phyloP scores from a whole-genome alignment of 108 stramenopile species.

The Licmophora abbreviata region DNA sequence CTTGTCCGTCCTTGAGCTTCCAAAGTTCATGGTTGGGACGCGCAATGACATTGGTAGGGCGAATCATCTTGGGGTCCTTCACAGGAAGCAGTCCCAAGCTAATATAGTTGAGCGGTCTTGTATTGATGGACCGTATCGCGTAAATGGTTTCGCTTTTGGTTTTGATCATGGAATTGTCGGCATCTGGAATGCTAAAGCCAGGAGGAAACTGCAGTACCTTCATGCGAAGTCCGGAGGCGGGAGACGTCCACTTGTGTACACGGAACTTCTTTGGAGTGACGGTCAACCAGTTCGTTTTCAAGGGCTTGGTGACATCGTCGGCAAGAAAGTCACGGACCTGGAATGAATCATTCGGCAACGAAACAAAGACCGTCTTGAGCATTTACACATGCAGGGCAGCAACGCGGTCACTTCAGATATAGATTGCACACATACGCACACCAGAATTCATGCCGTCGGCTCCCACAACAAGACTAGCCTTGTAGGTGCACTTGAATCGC shows the following conservation, averaged over 20 bases:
- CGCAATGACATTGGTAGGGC: slow-evolving; percentile 52
- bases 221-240: slow-evolving; percentile 35
- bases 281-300: neutral
- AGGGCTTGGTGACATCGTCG: neutral
- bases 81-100: slow-evolving; percentile 48
- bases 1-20: slow-evolving; percentile 32
- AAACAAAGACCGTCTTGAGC: neutral
- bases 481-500: neutral
- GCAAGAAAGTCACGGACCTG: slow-evolving; percentile 2
- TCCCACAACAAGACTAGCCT: slow-evolving; percentile 64
- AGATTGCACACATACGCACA: neutral
- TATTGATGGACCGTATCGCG: slow-evolving; percentile 7
- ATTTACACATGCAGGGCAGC: neutral
- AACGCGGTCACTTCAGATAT: neutral
- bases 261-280: neutral
- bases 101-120: neutral
- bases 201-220: slow-evolving; percentile 66
- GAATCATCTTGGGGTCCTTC: slow-evolving; percentile 29
- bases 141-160: slow-evolving; percentile 6
- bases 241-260: slow-evolving; percentile 13
- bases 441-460: slow-evolving; percentile 75
- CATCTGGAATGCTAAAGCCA: slow-evolving; percentile 9
- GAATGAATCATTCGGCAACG: neutral
- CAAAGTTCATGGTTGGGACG: slow-evolving; percentile 53
- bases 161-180: neutral